Evolutionary conservation across 106 monocot genomes (phyloP).

Genomic region (Acorus calamus): DNA sequence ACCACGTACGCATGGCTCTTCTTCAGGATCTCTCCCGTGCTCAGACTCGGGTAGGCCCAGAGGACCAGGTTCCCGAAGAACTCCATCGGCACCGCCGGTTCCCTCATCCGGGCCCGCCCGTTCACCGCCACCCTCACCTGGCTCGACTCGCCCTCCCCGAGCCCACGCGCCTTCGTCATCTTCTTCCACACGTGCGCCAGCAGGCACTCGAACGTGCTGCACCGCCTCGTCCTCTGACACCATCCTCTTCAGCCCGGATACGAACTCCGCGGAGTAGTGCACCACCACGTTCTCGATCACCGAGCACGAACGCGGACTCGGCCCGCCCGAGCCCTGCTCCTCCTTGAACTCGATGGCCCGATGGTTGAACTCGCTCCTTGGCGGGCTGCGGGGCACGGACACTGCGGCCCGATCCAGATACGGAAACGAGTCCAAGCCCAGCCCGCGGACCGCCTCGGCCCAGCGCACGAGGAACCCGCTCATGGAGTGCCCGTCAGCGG

Average conservation of each 20-base stretch:
- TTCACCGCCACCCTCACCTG: conserved; percentile 13
- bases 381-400: conserved; percentile 1
- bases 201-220: conserved; percentile 7
- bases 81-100: conserved; percentile 4
- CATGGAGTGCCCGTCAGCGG: conserved; percentile 8
- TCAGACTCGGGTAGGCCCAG: conserved; percentile 9
- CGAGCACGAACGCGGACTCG: neutral
- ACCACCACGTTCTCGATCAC: neutral
- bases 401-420: conserved; percentile 8
- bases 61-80: neutral
- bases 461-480: conserved; percentile 3
- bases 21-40: neutral
- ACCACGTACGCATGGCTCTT: conserved; percentile 4
- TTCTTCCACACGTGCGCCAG: conserved; percentile 11
- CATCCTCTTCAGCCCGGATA: conserved; percentile 1
- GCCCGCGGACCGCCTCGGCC: conserved; percentile 5
- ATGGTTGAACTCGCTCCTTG: conserved; percentile 1
- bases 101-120: conserved; percentile 5
- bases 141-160: neutral
- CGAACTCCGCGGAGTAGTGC: conserved; percentile 7
- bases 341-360: conserved; percentile 4
- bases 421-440: conserved; percentile 3
- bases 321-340: neutral
- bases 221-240: neutral
- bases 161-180: conserved; percentile 1